A percentile compares a stretch with the other conserved stretches of the same genome.
Evolutionary conservation across 2,329 filamentous ascomycete species (phyloP).

Genomic region (Ampelomyces quisqualis): DNA sequence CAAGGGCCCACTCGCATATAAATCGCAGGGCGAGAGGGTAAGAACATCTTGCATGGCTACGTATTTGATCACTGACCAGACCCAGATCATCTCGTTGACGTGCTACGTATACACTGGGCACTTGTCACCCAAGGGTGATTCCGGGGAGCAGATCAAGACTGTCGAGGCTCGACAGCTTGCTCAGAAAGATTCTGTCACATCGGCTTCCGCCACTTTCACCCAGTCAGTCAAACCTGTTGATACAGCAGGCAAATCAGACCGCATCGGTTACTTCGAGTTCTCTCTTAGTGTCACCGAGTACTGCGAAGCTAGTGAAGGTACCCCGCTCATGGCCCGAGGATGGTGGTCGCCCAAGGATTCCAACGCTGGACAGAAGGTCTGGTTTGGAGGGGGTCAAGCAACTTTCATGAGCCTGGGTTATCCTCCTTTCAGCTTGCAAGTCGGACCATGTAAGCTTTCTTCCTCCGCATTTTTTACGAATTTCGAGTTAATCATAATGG

Average conservation of each 20-base stretch:
- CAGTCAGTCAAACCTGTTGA: not conserved
- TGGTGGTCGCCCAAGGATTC: not conserved
- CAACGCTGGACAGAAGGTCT: not conserved
- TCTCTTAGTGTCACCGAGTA: constrained; percentile 2
- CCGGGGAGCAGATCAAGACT: no score
- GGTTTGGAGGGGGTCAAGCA: not conserved
- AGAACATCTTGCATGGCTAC: no score
- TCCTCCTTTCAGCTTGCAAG: not conserved
- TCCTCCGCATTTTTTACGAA: not conserved
- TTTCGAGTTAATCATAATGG: not conserved
- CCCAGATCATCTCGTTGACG: no score
- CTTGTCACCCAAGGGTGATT: no score
- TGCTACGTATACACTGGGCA: no score
- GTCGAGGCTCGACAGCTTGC: no score
- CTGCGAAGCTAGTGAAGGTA: constrained; percentile 2
- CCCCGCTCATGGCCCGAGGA: not conserved
- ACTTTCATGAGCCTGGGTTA: not conserved
- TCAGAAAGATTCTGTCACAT: no score
- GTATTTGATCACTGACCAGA: no score
- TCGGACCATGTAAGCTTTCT: not conserved
- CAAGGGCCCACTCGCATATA: no score
- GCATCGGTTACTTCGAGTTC: not conserved
- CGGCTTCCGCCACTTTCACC: not conserved
- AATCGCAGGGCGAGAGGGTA: no score
- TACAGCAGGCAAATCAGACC: not conserved